Percentiles rank a stretch among this genome's conserved stretches.
Evolutionary conservation across 2,329 filamentous ascomycete genomes (phyloP).

Genomic region (Fusarium secorum): DNA sequence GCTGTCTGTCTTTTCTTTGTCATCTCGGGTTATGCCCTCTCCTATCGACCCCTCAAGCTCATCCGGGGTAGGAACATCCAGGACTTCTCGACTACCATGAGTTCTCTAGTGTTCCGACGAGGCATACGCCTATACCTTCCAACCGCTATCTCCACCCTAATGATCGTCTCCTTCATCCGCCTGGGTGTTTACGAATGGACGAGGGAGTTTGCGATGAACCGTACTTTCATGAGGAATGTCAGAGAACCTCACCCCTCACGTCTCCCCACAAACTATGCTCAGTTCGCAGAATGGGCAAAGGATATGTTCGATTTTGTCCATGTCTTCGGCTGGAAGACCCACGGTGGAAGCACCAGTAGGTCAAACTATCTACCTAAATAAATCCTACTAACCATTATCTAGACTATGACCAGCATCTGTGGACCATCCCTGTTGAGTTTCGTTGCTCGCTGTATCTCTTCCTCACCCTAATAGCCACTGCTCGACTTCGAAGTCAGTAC

Average conservation of each 20-base stretch:
- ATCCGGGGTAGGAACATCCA: constrained; percentile 48
- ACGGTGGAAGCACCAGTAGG: constrained; percentile 56
- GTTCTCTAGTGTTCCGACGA: constrained; percentile 61
- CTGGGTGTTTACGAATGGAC: constrained; percentile 59
- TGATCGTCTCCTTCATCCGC: constrained; percentile 55
- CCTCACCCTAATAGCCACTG: constrained; percentile 59
- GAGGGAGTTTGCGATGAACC: constrained; percentile 55
- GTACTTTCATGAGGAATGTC: constrained; percentile 56
- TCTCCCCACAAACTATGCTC: constrained; percentile 48
- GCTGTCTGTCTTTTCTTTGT: constrained; percentile 70
- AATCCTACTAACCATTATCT: neutral
- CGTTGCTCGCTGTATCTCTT: constrained; percentile 66
- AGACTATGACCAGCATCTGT: constrained; percentile 65
- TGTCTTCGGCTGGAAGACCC: constrained; percentile 59
- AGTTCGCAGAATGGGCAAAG: constrained; percentile 56
- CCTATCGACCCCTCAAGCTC: constrained; percentile 60
- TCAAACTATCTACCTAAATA: neutral
- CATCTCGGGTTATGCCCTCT: constrained; percentile 68
- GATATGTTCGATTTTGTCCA: constrained; percentile 61
- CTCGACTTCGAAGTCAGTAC: constrained; percentile 52
- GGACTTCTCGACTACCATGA: constrained; percentile 55
- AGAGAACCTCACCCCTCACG: constrained; percentile 57
- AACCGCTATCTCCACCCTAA: constrained; percentile 58
- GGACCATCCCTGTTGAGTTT: constrained; percentile 70
- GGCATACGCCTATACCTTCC: constrained; percentile 62